phyloP scores from a whole-genome alignment of 768 basidiomycete genomes.

The Tylopilus intermedius region DNA sequence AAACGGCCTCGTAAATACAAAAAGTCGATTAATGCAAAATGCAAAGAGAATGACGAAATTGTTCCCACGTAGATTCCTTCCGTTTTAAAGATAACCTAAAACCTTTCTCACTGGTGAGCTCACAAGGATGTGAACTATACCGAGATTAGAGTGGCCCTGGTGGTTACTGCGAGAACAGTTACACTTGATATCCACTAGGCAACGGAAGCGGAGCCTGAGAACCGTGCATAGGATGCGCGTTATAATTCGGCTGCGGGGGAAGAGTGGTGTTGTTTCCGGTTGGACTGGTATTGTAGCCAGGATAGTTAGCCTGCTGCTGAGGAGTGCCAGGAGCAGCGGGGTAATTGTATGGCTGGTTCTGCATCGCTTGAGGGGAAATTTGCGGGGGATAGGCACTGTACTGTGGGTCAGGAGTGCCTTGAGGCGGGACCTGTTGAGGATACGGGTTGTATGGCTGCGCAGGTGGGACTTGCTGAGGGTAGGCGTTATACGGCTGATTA shows the following conservation, averaged over 20 bases:
- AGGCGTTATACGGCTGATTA: slow-evolving; percentile 10
- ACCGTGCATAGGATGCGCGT: slow-evolving; percentile 7
- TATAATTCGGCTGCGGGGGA: slow-evolving; percentile 19
- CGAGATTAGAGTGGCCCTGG: neutral
- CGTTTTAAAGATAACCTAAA: neutral
- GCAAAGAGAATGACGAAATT: neutral
- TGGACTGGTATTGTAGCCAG: slow-evolving; percentile 7
- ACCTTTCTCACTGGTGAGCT: neutral
- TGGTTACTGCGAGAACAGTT: neutral
- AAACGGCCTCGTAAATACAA: neutral
- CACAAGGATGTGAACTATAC: neutral
- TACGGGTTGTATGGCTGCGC: slow-evolving; percentile 9
- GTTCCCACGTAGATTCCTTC: neutral
- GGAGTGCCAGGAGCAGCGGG: too few species aligned
- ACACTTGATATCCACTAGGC: slow-evolving; percentile 10
- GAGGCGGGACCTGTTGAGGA: slow-evolving; percentile 6
- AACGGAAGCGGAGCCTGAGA: too few species aligned
- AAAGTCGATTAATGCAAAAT: neutral
- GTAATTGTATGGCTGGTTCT: too few species aligned
- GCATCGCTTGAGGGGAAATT: neutral
- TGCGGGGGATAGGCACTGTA: slow-evolving; percentile 7
- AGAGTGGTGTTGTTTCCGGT: neutral
- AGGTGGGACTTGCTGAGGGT: slow-evolving; percentile 8
- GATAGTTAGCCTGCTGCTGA: slow-evolving; percentile 1
- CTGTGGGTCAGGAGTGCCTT: neutral